Evolutionary conservation across 192 early-diverging fungal genomes (phyloP).

Genomic region (Entomortierella beljakovae): DNA sequence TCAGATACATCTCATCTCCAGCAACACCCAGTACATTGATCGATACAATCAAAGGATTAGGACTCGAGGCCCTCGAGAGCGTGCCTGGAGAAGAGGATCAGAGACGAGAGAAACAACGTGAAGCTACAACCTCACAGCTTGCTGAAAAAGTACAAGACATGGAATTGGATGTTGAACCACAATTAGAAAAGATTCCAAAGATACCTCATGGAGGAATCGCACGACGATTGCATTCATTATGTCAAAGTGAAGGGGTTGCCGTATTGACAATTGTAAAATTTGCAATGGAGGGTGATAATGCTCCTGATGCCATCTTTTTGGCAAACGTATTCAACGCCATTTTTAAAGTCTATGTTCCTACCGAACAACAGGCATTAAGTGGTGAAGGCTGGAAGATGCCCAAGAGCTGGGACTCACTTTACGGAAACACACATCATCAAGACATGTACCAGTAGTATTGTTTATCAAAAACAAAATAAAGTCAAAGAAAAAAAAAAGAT

Average conservation of each 20-base stretch:
- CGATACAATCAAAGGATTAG: conserved; percentile 29
- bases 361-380: conserved; percentile 9
- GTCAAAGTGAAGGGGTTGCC: conserved; percentile 54
- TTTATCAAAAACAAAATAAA: background rate
- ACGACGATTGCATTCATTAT: conserved; percentile 60
- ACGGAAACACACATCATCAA: conserved; percentile 63
- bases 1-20: conserved; percentile 55
- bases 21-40: conserved; percentile 16
- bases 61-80: conserved; percentile 45
- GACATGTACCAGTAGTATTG: conserved; percentile 62
- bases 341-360: conserved; percentile 29
- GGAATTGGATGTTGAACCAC: conserved; percentile 12
- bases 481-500: background rate
- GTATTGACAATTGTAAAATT: conserved; percentile 66
- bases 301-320: conserved; percentile 71
- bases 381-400: conserved; percentile 59
- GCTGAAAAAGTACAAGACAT: conserved; percentile 19
- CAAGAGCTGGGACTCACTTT: conserved; percentile 65
- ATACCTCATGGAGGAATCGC: conserved; percentile 72
- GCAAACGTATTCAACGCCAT: conserved; percentile 59
- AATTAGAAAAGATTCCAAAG: conserved; percentile 47
- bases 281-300: conserved; percentile 82
- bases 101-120: conserved; percentile 2
- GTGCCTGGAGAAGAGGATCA: conserved; percentile 44
- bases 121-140: conserved; percentile 5